These are phyloP conservation scores for Colletotrichum chlorophyti DNA, from an alignment of 2,329 filamentous ascomycete species.

Conservation along the genomic window DNA sequence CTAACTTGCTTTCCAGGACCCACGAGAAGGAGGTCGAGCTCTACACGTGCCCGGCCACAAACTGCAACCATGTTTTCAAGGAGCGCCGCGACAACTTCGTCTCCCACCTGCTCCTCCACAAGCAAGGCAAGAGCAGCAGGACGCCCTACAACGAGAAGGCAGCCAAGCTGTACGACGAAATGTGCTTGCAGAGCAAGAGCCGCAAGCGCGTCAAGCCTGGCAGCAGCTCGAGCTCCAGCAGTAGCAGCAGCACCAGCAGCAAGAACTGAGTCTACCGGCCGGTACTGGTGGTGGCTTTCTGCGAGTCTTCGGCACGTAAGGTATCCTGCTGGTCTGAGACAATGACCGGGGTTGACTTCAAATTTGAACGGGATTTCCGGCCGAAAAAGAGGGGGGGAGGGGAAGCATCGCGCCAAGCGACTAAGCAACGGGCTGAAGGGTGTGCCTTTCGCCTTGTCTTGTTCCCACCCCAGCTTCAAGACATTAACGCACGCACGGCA, in stretches of 20 bases:
- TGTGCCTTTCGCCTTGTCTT: neutral
- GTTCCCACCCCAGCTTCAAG: neutral
- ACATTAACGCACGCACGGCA: neutral
- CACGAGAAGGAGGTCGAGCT: constrained; percentile 29
- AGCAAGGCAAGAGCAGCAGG: constrained; percentile 31
- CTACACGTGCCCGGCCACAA: constrained; percentile 29
- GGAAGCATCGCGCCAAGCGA: neutral
- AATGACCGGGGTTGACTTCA: neutral
- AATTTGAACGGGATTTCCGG: neutral
- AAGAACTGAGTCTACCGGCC: constrained; percentile 8
- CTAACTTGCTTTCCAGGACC: constrained; percentile 5
- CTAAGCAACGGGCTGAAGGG: neutral
- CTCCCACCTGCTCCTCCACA: constrained; percentile 32
- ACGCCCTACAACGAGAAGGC: constrained; percentile 30
- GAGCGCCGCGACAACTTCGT: constrained; percentile 33
- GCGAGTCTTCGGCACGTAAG: too few relatives aligned
- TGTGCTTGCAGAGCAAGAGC: constrained; percentile 31
- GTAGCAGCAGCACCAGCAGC: constrained; percentile 22
- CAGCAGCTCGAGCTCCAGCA: constrained; percentile 21
- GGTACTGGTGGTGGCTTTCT: neutral
- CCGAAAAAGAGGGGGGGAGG: constrained; percentile 24
- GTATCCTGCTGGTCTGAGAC: constrained; percentile 10
- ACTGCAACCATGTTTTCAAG: constrained; percentile 30
- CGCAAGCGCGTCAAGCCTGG: constrained; percentile 29
- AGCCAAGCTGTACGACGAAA: constrained; percentile 29